phyloP scores from a whole-genome alignment of 1,284 basidiomycete species.

The Trametes sp. region DNA sequence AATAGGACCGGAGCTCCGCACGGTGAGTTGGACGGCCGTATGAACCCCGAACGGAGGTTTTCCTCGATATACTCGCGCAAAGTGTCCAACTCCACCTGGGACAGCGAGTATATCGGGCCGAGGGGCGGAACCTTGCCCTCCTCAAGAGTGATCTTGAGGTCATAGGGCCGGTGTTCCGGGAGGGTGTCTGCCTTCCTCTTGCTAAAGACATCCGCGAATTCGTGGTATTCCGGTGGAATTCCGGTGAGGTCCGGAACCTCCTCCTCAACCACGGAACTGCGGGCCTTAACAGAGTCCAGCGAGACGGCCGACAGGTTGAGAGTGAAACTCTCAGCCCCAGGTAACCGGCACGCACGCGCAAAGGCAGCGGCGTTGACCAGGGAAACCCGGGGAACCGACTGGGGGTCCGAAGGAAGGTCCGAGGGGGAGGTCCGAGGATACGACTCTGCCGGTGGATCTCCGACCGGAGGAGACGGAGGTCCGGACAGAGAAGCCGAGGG shows the following conservation, averaged over 20 bases:
- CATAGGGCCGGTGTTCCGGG: constrained; percentile 22
- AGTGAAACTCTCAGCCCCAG: constrained; percentile 13
- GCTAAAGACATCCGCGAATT: constrained; percentile 28
- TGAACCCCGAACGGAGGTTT: constrained; percentile 46
- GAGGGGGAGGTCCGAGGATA: background rate
- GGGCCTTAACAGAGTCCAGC: background rate
- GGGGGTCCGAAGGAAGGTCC: background rate
- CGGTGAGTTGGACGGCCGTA: constrained; percentile 46
- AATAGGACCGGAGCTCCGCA: constrained; percentile 54
- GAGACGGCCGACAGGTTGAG: constrained; percentile 7
- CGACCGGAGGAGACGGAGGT: background rate
- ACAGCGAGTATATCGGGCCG: constrained; percentile 37
- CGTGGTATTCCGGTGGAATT: constrained; percentile 24
- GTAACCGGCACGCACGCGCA: constrained; percentile 14
- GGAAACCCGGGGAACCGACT: constrained; percentile 14
- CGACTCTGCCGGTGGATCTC: no score
- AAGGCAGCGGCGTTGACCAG: constrained; percentile 25
- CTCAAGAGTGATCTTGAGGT: constrained; percentile 27
- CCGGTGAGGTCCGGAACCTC: constrained; percentile 34
- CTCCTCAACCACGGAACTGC: constrained; percentile 13
- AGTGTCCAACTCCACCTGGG: constrained; percentile 37
- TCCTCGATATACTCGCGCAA: constrained; percentile 47
- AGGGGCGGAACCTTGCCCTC: constrained; percentile 22
- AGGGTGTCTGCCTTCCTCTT: constrained; percentile 17
- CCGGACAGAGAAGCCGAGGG: background rate